Percentiles rank a stretch among this genome's conserved stretches.
Evolutionary conservation across 805 yeast species (phyloP).

Genomic region (Teunomyces tritomae): DNA sequence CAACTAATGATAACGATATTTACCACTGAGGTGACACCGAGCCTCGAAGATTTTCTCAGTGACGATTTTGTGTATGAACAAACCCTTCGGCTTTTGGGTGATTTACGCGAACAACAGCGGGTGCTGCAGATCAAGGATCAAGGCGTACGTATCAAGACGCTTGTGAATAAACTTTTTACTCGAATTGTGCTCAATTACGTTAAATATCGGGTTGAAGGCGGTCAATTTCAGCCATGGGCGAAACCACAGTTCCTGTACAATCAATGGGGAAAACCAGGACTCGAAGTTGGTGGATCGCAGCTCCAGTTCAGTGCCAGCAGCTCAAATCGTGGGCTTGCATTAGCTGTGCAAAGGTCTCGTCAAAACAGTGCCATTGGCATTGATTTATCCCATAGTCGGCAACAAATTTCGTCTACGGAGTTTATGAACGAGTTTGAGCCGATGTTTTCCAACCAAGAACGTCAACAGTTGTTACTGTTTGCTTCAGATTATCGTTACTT

Average conservation of each 20-base stretch:
- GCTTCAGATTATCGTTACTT: constrained; percentile 32
- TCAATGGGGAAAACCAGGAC: constrained; percentile 59
- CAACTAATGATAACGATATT: constrained; percentile 6
- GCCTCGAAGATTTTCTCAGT: constrained; percentile 6
- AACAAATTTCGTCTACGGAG: constrained; percentile 19
- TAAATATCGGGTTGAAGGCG: constrained; percentile 13
- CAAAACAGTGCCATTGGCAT: constrained; percentile 28
- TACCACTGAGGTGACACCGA: constrained; percentile 12
- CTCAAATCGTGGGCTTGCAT: constrained; percentile 49
- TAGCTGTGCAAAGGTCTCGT: constrained; percentile 37
- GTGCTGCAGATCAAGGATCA: constrained; percentile 39
- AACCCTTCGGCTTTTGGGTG: constrained; percentile 41
- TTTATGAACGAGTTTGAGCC: constrained; percentile 34
- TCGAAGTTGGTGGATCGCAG: constrained; percentile 12
- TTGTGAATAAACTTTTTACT: constrained; percentile 48
- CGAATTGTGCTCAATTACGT: constrained; percentile 38
- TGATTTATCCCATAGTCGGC: constrained; percentile 38
- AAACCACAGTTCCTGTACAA: constrained; percentile 29
- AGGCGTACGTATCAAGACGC: constrained; percentile 32
- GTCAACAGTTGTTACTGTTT: not conserved
- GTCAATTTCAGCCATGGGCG: constrained; percentile 17
- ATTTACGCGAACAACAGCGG: constrained; percentile 39
- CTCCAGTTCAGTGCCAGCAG: constrained; percentile 58
- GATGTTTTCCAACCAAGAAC: constrained; percentile 4
- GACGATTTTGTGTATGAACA: constrained; percentile 48